phyloP scores from a whole-genome alignment of 805 yeast genomes.

The Lachancea sp. region DNA sequence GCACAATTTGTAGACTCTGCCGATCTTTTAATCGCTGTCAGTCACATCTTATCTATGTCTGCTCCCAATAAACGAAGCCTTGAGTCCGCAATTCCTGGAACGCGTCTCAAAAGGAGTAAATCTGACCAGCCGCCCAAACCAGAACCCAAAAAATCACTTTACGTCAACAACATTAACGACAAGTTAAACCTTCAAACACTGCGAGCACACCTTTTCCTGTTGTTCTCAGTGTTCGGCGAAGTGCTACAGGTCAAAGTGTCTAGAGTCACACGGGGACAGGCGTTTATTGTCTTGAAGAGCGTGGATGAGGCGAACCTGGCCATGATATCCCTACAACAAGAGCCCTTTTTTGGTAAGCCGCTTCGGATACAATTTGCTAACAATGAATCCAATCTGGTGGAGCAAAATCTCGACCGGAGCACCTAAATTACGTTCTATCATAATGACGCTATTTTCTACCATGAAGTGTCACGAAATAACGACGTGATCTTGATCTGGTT shows the following conservation, averaged over 20 bases:
- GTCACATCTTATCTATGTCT: no score
- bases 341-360: conserved; percentile 47
- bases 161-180: conserved; percentile 54
- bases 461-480: neutral
- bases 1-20: no score
- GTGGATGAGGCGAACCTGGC: conserved; percentile 48
- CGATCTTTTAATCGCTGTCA: no score
- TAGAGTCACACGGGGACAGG: conserved; percentile 55
- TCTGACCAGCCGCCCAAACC: neutral
- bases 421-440: neutral
- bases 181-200: conserved; percentile 41
- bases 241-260: conserved; percentile 45
- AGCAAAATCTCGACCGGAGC: neutral
- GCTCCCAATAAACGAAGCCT: neutral
- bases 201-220: conserved; percentile 48
- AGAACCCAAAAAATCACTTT: conserved; percentile 43
- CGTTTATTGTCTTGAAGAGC: conserved; percentile 50
- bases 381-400: conserved; percentile 13
- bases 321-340: conserved; percentile 40
- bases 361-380: conserved; percentile 41
- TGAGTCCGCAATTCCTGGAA: neutral
- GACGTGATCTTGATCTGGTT: neutral
- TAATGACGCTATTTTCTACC: neutral
- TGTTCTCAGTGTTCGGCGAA: conserved; percentile 62
- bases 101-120: neutral